Evolutionary conservation across 768 basidiomycete species (phyloP).

Genomic region (Naganishia randhawae): DNA sequence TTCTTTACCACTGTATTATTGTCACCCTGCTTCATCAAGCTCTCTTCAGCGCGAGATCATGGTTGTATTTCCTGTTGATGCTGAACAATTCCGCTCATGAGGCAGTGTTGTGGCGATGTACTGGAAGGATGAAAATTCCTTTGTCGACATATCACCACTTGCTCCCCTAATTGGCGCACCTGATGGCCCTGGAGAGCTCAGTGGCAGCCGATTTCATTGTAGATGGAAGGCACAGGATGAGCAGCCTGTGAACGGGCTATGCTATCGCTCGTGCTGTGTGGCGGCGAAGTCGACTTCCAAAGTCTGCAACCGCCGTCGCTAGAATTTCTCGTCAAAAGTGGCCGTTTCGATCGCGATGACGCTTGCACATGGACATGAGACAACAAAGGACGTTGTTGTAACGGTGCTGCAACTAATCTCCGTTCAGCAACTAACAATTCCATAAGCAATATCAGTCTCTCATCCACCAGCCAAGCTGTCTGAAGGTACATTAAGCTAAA

Average conservation of each 20-base stretch:
- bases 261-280: too few relatives aligned
- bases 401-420: neutral
- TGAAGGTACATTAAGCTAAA: too few relatives aligned
- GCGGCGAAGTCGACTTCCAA: too few relatives aligned
- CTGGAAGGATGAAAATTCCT: too few relatives aligned
- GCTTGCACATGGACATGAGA: slow-evolving; percentile 6
- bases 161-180: too few relatives aligned
- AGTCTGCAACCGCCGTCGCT: neutral
- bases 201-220: too few relatives aligned
- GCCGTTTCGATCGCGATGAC: slow-evolving; percentile 1
- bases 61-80: neutral
- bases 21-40: neutral
- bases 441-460: neutral
- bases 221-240: too few relatives aligned
- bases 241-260: too few relatives aligned
- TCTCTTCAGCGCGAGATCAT: neutral
- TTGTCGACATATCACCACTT: too few relatives aligned
- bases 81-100: too few relatives aligned
- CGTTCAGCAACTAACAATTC: neutral
- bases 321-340: neutral
- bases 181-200: too few relatives aligned
- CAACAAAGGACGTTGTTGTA: neutral
- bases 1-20: slow-evolving; percentile 15
- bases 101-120: too few relatives aligned
- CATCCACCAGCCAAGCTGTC: neutral